Base-by-base conservation (phyloP, 495 filamentous ascomycete species). In the Cladorrhinum samala region DNA sequence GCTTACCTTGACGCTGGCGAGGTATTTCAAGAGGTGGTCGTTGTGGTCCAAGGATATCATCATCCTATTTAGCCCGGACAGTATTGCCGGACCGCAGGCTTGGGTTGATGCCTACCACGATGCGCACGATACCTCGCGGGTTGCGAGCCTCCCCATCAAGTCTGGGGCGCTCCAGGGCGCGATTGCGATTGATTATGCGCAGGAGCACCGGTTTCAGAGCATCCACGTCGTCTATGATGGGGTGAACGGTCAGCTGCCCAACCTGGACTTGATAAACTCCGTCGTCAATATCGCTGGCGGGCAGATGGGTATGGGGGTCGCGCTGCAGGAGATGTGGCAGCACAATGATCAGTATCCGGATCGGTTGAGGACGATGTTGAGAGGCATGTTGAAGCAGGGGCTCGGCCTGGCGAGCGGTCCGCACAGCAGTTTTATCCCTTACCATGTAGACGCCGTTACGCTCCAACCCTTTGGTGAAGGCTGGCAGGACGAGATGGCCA, bases 41-140 rank as follows among this genome's bases (percentile, higher is more conserved):
- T 74, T 98, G 9, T 98, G 93, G 93, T 96, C 90, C 36, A 98
- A 98, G 71, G 93, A 98, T 59, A 95, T 98, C 59, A 93, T 98
- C 43, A 84, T 98, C 68, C 68, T 98, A 7, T 79, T 97, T 46
- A 83, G 93, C 1, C 81, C 86, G 1, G 93, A 98, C 69, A 95
- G 90, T 63, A 86, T 83, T 50, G 84, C 88, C 16, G 93, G 91
- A 2, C 88, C 91, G 4, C 91, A 98, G 69, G 93, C 93, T 23
- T 98, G 94, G 93, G 87, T 96, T 20, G 90, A 95, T 60, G 94
- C 94, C 2, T 98, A 98, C 69, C 93, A 98, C 67, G 85, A 95
- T 58, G 84, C 88, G 38, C 89, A 96, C 58, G 69, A 78, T 33
- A 77, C 85, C 1, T 54, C 68, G 0, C 76, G 74, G 14, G 84